These are phyloP conservation scores for Pyrus pyrifolia DNA, from an alignment of 306 rosid genomes.

Conservation along the genomic window DNA sequence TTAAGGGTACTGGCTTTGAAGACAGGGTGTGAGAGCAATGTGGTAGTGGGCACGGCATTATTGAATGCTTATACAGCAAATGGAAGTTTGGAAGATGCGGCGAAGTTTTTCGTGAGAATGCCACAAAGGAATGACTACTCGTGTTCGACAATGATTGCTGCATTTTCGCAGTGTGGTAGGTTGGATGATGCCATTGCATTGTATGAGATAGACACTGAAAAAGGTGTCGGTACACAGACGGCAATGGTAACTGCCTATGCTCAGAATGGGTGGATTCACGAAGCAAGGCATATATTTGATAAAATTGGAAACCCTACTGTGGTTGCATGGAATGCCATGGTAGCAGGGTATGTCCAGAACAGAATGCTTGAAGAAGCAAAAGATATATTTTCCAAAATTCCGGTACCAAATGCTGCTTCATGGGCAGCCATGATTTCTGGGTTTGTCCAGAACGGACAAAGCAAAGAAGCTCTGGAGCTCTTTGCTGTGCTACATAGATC, in stretches of 20 bases:
- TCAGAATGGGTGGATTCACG: slow-evolving; percentile 16
- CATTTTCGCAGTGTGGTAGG: slow-evolving; percentile 16
- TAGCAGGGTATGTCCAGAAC: slow-evolving; percentile 32
- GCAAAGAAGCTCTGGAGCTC: slow-evolving; percentile 22
- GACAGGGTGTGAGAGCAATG: slow-evolving; percentile 24
- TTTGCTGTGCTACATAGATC: slow-evolving; percentile 28
- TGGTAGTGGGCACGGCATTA: slow-evolving; percentile 20
- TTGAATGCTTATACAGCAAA: slow-evolving; percentile 21
- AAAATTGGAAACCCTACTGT: slow-evolving; percentile 24
- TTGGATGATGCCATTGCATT: slow-evolving; percentile 13
- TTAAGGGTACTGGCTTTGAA: slow-evolving; percentile 19
- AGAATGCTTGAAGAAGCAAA: slow-evolving; percentile 39
- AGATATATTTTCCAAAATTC: slow-evolving; percentile 15
- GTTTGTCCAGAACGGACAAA: slow-evolving; percentile 28
- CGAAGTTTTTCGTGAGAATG: slow-evolving; percentile 19
- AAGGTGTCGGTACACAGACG: slow-evolving; percentile 16
- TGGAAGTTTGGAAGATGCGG: slow-evolving; percentile 24
- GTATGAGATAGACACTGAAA: slow-evolving; percentile 22
- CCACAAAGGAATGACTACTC: slow-evolving; percentile 27
- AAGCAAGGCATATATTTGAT: slow-evolving; percentile 24
- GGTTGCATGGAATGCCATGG: slow-evolving; percentile 32
- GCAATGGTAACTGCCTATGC: slow-evolving; percentile 29
- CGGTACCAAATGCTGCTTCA: slow-evolving; percentile 20
- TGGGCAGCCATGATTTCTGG: slow-evolving; percentile 31
- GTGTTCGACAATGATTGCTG: slow-evolving; percentile 24